Evolutionary conservation across 345 rosid species (phyloP).

Genomic region (Microthlaspi erraticum): DNA sequence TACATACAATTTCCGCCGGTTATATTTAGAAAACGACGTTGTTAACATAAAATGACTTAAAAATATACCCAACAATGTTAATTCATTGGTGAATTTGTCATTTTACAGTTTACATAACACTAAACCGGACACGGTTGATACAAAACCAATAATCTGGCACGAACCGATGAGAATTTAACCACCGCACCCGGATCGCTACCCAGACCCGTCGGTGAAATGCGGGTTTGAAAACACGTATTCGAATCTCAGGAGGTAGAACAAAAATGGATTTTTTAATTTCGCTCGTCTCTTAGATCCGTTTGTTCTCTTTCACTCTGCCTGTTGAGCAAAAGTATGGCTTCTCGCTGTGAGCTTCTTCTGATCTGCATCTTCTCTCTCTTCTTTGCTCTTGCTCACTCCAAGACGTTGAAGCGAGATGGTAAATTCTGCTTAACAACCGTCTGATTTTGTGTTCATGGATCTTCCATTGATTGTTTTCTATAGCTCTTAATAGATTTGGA

Average conservation of each 20-base stretch:
- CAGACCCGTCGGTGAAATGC: slow-evolving; percentile 43
- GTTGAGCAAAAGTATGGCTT: slow-evolving; percentile 38
- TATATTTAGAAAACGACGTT: neutral
- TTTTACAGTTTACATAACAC: neutral
- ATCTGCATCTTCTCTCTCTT: slow-evolving; percentile 35
- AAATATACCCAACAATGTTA: too few species aligned
- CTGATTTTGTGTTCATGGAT: slow-evolving; percentile 17
- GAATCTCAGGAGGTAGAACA: slow-evolving; percentile 15
- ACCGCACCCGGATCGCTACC: slow-evolving; percentile 7
- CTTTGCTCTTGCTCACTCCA: slow-evolving; percentile 32
- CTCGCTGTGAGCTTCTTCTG: slow-evolving; percentile 40
- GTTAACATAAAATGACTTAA: neutral
- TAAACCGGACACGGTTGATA: neutral
- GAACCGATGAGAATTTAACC: slow-evolving; percentile 3
- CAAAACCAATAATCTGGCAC: neutral
- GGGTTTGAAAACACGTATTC: slow-evolving; percentile 28
- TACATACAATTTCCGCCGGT: neutral
- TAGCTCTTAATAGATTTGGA: slow-evolving; percentile 11
- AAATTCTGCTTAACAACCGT: slow-evolving; percentile 14
- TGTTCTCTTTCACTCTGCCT: slow-evolving; percentile 2
- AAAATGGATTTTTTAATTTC: slow-evolving; percentile 15
- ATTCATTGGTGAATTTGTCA: neutral
- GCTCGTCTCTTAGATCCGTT: slow-evolving; percentile 33
- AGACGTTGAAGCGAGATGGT: slow-evolving; percentile 49
- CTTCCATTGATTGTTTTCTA: neutral